Conservation (phyloP, 345 rosid species). For the Eucalyptus decipiens region DNA sequence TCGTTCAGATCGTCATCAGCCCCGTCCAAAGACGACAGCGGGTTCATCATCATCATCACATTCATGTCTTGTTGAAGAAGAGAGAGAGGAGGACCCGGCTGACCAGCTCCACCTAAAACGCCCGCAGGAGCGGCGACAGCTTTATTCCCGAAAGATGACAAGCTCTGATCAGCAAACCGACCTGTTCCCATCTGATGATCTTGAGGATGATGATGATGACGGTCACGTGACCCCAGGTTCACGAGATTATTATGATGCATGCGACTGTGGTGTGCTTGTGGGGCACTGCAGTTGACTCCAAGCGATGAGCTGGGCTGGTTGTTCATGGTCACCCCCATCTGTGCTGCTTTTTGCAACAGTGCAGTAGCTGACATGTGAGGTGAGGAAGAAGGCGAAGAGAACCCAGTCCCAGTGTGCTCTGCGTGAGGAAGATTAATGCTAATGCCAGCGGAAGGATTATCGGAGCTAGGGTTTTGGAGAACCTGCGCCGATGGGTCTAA, state of each 20-base stretch:
- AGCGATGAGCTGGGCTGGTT: constrained; percentile 11
- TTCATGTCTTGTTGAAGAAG: not conserved
- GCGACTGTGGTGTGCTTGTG: constrained; percentile 1
- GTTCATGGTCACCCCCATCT: constrained; percentile 25
- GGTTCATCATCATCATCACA: not conserved
- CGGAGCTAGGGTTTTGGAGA: constrained; percentile 5
- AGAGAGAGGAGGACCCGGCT: not conserved
- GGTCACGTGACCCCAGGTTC: constrained; percentile 23
- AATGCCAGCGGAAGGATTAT: not conserved
- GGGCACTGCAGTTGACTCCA: not conserved
- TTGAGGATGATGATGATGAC: not conserved
- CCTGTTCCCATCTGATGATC: not conserved
- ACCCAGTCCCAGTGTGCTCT: not conserved
- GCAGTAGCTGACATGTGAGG: constrained; percentile 40
- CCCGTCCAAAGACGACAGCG: not conserved
- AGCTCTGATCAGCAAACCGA: not conserved
- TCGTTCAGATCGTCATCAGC: not conserved
- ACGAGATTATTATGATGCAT: not conserved
- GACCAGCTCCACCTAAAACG: not conserved
- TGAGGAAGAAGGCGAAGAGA: not conserved
- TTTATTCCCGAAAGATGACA: constrained; percentile 16
- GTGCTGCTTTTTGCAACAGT: constrained; percentile 28
- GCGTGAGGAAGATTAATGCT: not conserved
- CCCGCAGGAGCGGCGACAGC: constrained; percentile 7
- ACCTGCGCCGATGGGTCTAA: constrained; percentile 1